phyloP scores from a whole-genome alignment of 2,329 filamentous ascomycete genomes.

The Diaporthe ilicicola region DNA sequence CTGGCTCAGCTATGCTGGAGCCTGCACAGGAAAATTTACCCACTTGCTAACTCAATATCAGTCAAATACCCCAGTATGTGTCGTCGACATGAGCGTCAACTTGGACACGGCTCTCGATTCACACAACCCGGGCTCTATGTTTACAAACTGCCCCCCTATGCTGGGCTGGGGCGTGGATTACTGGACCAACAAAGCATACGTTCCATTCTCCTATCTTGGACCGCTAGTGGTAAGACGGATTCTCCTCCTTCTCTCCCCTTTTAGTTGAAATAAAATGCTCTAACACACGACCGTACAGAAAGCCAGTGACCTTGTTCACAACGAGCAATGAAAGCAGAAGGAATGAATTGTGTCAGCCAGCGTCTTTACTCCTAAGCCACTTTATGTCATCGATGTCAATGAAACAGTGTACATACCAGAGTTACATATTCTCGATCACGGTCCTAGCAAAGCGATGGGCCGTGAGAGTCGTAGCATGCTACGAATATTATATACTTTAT shows the following conservation, averaged over 20 bases:
- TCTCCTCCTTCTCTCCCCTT: background rate
- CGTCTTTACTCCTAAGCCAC: background rate
- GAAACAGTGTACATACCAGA: no score
- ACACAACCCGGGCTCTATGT: background rate
- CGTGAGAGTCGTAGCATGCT: no score
- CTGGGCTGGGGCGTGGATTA: constrained; percentile 2
- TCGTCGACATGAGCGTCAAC: constrained; percentile 6
- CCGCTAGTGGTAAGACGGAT: background rate
- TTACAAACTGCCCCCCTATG: constrained; percentile 16
- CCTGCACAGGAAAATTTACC: background rate
- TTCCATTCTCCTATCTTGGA: constrained; percentile 16
- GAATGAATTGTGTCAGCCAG: background rate
- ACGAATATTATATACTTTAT: no score
- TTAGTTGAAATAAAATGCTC: no score
- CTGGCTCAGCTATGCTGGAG: no score
- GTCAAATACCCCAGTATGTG: background rate
- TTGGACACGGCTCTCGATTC: background rate
- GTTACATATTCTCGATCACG: no score
- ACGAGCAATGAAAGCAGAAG: background rate
- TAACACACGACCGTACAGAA: background rate
- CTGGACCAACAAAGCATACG: background rate
- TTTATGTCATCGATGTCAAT: background rate
- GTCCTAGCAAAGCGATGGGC: no score
- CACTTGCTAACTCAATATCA: background rate
- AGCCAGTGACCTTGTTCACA: background rate